Evolutionary conservation across 106 monocot species (phyloP), one percentile per base, ranked within the genome.

Genomic region (Dactylorhiza incarnata): DNA sequence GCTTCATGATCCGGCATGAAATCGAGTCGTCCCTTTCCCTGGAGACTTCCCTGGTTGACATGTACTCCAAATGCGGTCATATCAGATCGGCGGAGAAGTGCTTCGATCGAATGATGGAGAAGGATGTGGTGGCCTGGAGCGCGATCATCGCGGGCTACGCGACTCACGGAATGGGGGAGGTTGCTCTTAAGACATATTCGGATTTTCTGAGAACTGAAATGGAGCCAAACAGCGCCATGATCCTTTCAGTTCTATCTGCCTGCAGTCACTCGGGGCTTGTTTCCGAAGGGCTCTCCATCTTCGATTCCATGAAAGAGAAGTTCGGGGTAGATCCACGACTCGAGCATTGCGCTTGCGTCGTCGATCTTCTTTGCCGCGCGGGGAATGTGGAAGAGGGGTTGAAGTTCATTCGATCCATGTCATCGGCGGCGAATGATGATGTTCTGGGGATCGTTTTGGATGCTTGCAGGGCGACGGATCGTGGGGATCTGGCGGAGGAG

Each of bases 391-490:
- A 75, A 75, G 74, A 80, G 69, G 80, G 74, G 3, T 52, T 93
- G 14, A 71, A 9, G 4, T 81, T 92, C n/a, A 16, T 75, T 7
- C 59, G 45, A 44, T 54, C 37, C 49, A 87, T 78, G 92, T 22
- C 76, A 0, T 44, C 43, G 6, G 74, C 55, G 58, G 76, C 79
- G n/a, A 89, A 52, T 68, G 81, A 85, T 6, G 89, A 92, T 65
- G 73, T 89, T 62, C 45, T 87, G 9, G 92, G 92, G n/a, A 92
- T 92, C 54, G 56, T 92, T 59, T 87, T 92, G 48, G 89, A 92
- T 81, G 80, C 83, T 72, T 92, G 88, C 49, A 82, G 84, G 82
- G 47, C 11, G 26, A 56, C 79, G 49, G 56, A 75, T 45, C 20
- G 53, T 48, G 54, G 8, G 11, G 37, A 0, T 5, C 53, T 92